These are phyloP conservation scores for Penicillium sp. DNA, from an alignment of 2,329 filamentous ascomycete species.

Conservation along the genomic window DNA sequence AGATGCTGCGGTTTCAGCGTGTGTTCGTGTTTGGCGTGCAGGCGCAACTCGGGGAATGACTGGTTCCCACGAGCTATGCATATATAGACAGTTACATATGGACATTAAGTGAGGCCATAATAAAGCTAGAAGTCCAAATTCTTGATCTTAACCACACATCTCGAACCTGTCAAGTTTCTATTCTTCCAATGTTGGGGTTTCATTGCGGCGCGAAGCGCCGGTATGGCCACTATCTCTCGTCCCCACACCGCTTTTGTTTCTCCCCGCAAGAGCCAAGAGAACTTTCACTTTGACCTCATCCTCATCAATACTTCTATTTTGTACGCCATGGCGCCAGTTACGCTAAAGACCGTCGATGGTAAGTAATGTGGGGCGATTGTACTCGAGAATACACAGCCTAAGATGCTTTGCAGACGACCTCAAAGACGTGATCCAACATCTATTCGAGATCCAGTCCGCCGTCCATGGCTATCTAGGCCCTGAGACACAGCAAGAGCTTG, in stretches of 20 bases:
- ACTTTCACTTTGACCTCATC: conserved; percentile 2
- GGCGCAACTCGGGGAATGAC: conserved; percentile 9
- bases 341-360: conserved; percentile 25
- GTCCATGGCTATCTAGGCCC: conserved; percentile 57
- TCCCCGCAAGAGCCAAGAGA: conserved; percentile 9
- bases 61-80: conserved; percentile 12
- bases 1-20: conserved; percentile 18
- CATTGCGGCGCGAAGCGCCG: too few species aligned
- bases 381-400: neutral
- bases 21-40: conserved; percentile 10
- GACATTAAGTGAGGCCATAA: conserved; percentile 5
- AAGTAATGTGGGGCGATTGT: neutral
- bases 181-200: too few species aligned
- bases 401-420: conserved; percentile 47
- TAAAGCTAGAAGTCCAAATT: neutral
- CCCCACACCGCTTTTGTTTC: conserved; percentile 19
- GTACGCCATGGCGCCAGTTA: conserved; percentile 23
- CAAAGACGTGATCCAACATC: conserved; percentile 59
- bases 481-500: conserved; percentile 55
- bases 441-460: conserved; percentile 59
- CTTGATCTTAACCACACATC: neutral
- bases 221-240: too few species aligned
- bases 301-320: neutral
- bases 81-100: conserved; percentile 24
- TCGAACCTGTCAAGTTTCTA: neutral